A percentile compares a stretch with the other conserved stretches of the same genome.
Conservation (phyloP, 2,329 filamentous ascomycete species). For the Calonectria honghensis region DNA sequence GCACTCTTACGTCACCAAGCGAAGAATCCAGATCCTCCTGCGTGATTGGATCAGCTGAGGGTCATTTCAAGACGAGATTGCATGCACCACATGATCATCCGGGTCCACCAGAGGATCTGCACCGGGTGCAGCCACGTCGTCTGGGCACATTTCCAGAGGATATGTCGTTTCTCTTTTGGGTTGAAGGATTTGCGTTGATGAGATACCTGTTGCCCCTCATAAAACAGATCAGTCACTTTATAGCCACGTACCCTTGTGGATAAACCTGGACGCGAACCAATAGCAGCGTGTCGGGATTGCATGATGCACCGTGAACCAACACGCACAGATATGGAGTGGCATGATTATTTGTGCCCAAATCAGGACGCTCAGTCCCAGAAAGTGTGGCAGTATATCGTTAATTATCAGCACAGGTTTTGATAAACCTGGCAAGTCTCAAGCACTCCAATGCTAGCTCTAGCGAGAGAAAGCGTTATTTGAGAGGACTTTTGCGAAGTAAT, state of each 20-base stretch:
- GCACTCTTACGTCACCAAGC: slow-evolving; percentile 13
- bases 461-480: no score
- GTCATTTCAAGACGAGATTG: neutral
- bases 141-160: neutral
- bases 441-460: no score
- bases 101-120: slow-evolving; percentile 10
- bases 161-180: neutral
- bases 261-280: slow-evolving; percentile 21
- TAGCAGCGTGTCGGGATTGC: neutral
- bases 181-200: neutral
- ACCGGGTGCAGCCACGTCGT: neutral
- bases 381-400: neutral
- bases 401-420: neutral
- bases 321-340: neutral
- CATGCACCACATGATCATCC: slow-evolving; percentile 7
- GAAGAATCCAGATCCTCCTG: slow-evolving; percentile 19
- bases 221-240: slow-evolving; percentile 5
- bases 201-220: neutral
- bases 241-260: slow-evolving; percentile 3
- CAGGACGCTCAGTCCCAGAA: neutral
- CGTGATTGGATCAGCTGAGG: neutral
- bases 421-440: no score
- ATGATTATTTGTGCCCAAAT: neutral
- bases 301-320: slow-evolving; percentile 12
- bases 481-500: no score